Conservation (phyloP, 148 eudicot species). For the Fagopyrum homotropicum region DNA sequence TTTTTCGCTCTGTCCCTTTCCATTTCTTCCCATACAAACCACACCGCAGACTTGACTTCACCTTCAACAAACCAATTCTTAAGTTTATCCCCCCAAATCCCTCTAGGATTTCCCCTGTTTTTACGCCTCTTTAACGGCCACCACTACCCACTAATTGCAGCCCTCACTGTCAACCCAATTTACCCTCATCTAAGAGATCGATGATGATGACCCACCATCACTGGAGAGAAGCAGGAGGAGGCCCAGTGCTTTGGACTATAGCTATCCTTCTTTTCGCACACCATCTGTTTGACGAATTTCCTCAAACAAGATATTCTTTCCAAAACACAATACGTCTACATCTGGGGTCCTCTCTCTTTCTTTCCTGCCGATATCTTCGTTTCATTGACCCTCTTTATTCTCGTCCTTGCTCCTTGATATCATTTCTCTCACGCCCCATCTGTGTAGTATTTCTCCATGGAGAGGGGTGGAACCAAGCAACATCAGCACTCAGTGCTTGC, state of each 20-base stretch:
- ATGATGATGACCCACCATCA: conserved; percentile 13
- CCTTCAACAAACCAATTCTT: background rate
- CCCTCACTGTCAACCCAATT: conserved; percentile 7
- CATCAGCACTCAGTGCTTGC: conserved; percentile 31
- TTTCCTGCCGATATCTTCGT: background rate
- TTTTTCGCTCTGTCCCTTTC: background rate
- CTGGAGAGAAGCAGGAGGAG: conserved; percentile 8
- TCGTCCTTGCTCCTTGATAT: background rate
- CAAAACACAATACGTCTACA: background rate
- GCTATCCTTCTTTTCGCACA: conserved; percentile 6
- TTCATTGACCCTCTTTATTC: background rate
- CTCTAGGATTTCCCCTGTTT: background rate
- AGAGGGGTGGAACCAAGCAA: conserved; percentile 22
- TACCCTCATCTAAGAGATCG: conserved; percentile 3
- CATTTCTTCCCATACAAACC: conserved; percentile 7
- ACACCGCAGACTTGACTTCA: conserved; percentile 3
- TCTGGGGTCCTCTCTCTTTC: conserved; percentile 9
- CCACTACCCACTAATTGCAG: conserved; percentile 6
- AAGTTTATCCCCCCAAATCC: background rate
- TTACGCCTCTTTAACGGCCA: conserved; percentile 13
- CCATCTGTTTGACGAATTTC: conserved; percentile 12
- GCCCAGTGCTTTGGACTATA: conserved; percentile 11
- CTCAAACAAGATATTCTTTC: background rate
- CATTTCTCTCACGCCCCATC: background rate
- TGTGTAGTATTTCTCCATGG: conserved; percentile 8